phyloP scores from a whole-genome alignment of 2,329 filamentous ascomycete species.

The Coniochaeta sp. region DNA sequence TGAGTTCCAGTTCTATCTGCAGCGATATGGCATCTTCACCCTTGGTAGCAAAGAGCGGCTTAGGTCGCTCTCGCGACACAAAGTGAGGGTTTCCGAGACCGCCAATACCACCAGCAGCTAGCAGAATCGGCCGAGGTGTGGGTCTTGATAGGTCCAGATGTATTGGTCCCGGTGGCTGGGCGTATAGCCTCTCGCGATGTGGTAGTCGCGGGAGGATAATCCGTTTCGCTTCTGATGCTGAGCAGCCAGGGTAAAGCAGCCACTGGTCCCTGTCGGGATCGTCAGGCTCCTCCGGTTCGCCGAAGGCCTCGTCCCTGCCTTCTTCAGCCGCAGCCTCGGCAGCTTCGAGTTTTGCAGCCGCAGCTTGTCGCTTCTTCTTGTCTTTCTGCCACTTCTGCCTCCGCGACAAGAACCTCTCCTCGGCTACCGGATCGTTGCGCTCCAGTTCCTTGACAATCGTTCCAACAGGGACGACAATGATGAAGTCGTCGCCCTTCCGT shows the following conservation, averaged over 20 bases:
- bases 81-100: conserved; percentile 94
- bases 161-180: conserved; percentile 68
- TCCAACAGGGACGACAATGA: conserved; percentile 87
- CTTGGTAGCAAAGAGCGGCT: conserved; percentile 82
- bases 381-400: conserved; percentile 15
- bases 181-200: conserved; percentile 43
- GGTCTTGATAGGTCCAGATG: conserved; percentile 65
- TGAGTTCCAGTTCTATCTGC: conserved; percentile 81
- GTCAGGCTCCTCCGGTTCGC: conserved; percentile 31
- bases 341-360: conserved; percentile 4
- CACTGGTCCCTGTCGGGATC: conserved; percentile 62
- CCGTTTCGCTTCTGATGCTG: conserved; percentile 57
- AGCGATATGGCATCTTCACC: conserved; percentile 75
- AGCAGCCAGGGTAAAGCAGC: conserved; percentile 76
- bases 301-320: conserved; percentile 27
- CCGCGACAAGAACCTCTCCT: conserved; percentile 42
- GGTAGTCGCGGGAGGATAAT: conserved; percentile 44
- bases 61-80: conserved; percentile 62
- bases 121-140: conserved; percentile 75
- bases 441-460: conserved; percentile 82
- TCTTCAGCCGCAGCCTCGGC: conserved; percentile 10
- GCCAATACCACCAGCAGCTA: conserved; percentile 81
- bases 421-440: conserved; percentile 67
- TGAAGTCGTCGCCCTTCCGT: conserved; percentile 74
- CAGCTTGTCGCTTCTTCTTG: conserved; percentile 6